Evolutionary conservation across 768 basidiomycete species (phyloP).

Genomic region (Leucosporidium scottii): DNA sequence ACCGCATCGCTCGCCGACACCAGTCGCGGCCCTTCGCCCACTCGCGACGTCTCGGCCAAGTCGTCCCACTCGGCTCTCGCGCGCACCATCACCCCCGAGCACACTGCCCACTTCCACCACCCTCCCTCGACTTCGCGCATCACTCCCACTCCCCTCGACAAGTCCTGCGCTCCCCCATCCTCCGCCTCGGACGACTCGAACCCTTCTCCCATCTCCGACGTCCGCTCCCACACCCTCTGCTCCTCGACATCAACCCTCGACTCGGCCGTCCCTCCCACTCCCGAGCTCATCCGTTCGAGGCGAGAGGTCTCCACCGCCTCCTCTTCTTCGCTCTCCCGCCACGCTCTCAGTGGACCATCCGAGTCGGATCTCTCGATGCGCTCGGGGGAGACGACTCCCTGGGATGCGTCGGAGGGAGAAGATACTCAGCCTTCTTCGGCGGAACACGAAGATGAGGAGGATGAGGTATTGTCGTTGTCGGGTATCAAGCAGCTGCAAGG

Average conservation of each 20-base stretch:
- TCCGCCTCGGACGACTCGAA: neutral
- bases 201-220: neutral
- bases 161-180: neutral
- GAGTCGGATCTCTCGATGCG: neutral
- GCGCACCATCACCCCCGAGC: neutral
- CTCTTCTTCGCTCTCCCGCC: neutral
- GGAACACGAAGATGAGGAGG: constrained; percentile 1
- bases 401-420: constrained; percentile 10
- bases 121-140: neutral
- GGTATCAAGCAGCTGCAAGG: neutral
- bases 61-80: neutral
- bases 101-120: too few relatives aligned
- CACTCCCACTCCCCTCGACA: neutral
- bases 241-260: neutral
- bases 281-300: neutral
- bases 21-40: too few relatives aligned
- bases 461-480: neutral
- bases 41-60: neutral
- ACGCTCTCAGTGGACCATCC: neutral
- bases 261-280: neutral
- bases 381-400: constrained; percentile 2
- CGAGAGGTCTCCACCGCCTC: too few relatives aligned
- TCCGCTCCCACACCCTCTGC: neutral
- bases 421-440: neutral
- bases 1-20: too few relatives aligned